Conservation (phyloP, 2,329 filamentous ascomycete species). For the Ilyonectria sp. region DNA sequence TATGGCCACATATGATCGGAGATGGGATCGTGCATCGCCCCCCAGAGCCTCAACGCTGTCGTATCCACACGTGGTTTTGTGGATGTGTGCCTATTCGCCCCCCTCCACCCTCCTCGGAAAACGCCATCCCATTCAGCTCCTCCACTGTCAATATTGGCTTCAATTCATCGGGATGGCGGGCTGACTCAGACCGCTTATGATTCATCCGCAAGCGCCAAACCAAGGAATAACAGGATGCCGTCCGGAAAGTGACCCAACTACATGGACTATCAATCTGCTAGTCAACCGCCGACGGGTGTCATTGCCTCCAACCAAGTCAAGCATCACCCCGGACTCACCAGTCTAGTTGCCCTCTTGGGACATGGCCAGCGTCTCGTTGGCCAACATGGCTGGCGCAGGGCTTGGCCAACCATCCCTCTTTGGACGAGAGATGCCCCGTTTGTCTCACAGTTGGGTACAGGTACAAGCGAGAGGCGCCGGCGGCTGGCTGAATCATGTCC, state of each 20-base stretch:
- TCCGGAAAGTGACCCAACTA: constrained; percentile 2
- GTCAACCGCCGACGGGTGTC: constrained; percentile 11
- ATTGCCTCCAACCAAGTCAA: neutral
- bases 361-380: constrained; percentile 11
- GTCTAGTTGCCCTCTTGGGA: constrained; percentile 19
- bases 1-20: constrained; percentile 23
- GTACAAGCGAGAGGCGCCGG: constrained; percentile 9
- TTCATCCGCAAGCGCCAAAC: constrained; percentile 4
- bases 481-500: constrained; percentile 28
- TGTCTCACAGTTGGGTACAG: constrained; percentile 24
- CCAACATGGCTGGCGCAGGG: constrained; percentile 18
- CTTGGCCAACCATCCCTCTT: constrained; percentile 27
- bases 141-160: constrained; percentile 29
- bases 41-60: constrained; percentile 32
- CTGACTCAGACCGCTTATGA: constrained; percentile 31
- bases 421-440: constrained; percentile 5
- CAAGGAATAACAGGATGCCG: neutral
- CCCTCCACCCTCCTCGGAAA: constrained; percentile 8
- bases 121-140: constrained; percentile 30
- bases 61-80: constrained; percentile 31
- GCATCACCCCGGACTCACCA: neutral
- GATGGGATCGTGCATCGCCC: constrained; percentile 21
- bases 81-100: constrained; percentile 9
- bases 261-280: constrained; percentile 3
- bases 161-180: constrained; percentile 17